phyloP scores from a whole-genome alignment of 148 eudicot genomes.

The Nepenthes mirabilis region DNA sequence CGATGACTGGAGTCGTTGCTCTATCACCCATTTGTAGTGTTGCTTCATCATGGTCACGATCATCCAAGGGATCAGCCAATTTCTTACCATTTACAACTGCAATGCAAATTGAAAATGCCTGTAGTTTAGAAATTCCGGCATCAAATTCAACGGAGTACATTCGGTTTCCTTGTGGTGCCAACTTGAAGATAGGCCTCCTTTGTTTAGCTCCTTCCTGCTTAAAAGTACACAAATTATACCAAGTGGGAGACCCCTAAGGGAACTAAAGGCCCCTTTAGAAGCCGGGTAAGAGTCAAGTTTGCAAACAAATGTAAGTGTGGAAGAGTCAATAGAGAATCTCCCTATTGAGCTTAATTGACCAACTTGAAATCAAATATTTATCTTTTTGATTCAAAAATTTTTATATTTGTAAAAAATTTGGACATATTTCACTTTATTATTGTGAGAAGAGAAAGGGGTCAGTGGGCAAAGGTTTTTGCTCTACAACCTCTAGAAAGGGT shows the following conservation, averaged over 20 bases:
- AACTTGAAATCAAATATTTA: too few species aligned
- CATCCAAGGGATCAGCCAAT: constrained; percentile 17
- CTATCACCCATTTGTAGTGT: neutral
- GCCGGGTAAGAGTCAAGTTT: too few species aligned
- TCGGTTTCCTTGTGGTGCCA: constrained; percentile 44
- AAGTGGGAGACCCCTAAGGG: neutral
- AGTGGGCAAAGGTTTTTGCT: too few species aligned
- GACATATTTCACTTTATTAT: too few species aligned
- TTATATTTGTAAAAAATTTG: too few species aligned
- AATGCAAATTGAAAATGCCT: constrained; percentile 64
- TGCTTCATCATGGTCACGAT: constrained; percentile 10
- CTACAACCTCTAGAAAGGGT: too few species aligned
- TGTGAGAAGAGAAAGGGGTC: too few species aligned
- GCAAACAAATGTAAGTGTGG: too few species aligned
- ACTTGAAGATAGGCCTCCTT: constrained; percentile 37
- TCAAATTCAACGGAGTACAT: constrained; percentile 53
- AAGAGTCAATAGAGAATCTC: too few species aligned
- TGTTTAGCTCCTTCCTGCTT: constrained; percentile 41
- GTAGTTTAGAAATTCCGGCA: constrained; percentile 47
- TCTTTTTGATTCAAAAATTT: too few species aligned
- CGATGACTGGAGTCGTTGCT: neutral
- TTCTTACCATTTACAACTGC: constrained; percentile 39
- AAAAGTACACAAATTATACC: neutral
- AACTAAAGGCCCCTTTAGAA: neutral
- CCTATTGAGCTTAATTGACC: too few species aligned